Conservation (phyloP, 2,329 filamentous ascomycete species). For the Chrysosphaeria jannelii region DNA sequence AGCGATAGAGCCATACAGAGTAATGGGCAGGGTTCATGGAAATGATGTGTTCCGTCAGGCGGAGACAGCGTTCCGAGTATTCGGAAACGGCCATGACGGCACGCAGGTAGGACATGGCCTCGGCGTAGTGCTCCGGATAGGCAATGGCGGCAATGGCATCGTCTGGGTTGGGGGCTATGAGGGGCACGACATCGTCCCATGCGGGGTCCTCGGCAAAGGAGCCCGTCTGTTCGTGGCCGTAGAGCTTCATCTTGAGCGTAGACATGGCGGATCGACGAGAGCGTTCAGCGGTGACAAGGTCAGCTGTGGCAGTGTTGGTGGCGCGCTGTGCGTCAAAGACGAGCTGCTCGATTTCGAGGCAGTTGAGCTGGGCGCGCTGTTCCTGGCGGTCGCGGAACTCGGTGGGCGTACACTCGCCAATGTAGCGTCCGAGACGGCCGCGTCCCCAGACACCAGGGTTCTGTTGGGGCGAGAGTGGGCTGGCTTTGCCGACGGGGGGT, state of each 20-base stretch:
- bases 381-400: constrained; percentile 14
- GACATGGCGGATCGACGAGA: constrained; percentile 21
- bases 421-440: constrained; percentile 18
- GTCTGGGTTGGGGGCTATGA: constrained; percentile 58
- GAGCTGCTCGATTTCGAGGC: constrained; percentile 14
- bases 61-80: constrained; percentile 45
- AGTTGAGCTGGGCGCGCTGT: constrained; percentile 13
- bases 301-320: constrained; percentile 1
- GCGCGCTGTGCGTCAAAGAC: constrained; percentile 13
- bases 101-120: constrained; percentile 78
- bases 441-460: constrained; percentile 15
- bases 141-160: constrained; percentile 74
- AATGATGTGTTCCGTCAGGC: constrained; percentile 71
- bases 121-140: constrained; percentile 67
- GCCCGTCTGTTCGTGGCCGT: constrained; percentile 16
- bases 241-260: constrained; percentile 17
- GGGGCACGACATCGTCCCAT: constrained; percentile 64
- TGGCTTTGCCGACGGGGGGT: too few relatives aligned
- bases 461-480: neutral
- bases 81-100: constrained; percentile 81
- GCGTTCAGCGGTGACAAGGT: too few relatives aligned
- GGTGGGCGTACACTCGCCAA: constrained; percentile 16
- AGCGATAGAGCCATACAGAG: constrained; percentile 92
- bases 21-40: constrained; percentile 88
- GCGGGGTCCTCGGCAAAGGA: constrained; percentile 34